Evolutionary conservation across 176 grass and related monocot species (phyloP).

Genomic region (Chloris gayana): DNA sequence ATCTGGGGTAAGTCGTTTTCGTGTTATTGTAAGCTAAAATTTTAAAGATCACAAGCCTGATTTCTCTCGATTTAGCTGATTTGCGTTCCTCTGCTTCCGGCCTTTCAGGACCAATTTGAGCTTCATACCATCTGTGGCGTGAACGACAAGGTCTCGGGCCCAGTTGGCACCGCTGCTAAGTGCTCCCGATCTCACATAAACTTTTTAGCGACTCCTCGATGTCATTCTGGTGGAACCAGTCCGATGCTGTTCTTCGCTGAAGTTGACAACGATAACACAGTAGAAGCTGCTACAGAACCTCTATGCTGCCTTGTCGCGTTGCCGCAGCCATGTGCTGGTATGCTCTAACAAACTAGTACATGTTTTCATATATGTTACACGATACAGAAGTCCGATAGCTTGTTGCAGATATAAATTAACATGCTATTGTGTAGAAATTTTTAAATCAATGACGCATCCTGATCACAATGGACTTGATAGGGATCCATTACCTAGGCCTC

Average conservation of each 20-base stretch:
- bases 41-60: no score
- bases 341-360: not conserved
- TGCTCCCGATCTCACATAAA: slow-evolving; percentile 32
- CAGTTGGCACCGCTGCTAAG: not conserved
- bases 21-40: no score
- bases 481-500: no score
- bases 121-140: slow-evolving; percentile 34
- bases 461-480: no score
- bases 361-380: not conserved
- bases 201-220: slow-evolving; percentile 11
- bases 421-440: no score
- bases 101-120: slow-evolving; percentile 19
- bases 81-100: not conserved
- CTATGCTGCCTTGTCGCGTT: not conserved
- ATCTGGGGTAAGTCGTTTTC: not conserved
- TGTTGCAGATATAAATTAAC: no score
- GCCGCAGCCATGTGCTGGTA: slow-evolving; percentile 31
- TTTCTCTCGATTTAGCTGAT: not conserved
- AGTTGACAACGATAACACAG: slow-evolving; percentile 19
- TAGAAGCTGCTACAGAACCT: not conserved
- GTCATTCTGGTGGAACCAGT: not conserved
- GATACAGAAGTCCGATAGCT: no score
- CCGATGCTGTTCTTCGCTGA: slow-evolving; percentile 32
- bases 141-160: slow-evolving; percentile 19
- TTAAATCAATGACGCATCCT: no score